A percentile compares a stretch with the other conserved stretches of the same genome.
Conservation (phyloP, 805 yeast genomes). For the Starmerella bombi region DNA sequence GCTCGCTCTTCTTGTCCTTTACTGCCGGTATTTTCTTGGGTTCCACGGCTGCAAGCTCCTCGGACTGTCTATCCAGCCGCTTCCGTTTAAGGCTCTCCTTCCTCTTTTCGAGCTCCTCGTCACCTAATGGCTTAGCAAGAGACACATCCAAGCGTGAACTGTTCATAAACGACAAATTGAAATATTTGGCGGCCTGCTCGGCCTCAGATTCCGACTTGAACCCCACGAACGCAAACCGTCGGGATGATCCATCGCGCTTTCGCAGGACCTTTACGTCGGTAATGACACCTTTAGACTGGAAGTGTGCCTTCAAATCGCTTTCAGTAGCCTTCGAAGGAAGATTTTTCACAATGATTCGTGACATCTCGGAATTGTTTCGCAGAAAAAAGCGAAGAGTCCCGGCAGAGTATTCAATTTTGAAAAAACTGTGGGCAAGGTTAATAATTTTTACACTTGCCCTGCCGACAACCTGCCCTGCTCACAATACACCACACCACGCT, state of each 20-base stretch:
- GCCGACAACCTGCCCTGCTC: not conserved
- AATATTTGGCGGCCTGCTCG: slow-evolving; percentile 57
- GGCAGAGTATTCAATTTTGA: too few species aligned
- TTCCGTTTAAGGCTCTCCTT: slow-evolving; percentile 33
- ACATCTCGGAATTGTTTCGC: too few species aligned
- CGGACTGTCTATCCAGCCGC: slow-evolving; percentile 26
- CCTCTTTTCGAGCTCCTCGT: slow-evolving; percentile 43
- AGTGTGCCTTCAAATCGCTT: slow-evolving; percentile 54
- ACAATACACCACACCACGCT: not conserved
- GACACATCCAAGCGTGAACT: slow-evolving; percentile 69
- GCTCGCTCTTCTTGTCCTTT: slow-evolving; percentile 23
- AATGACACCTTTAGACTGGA: slow-evolving; percentile 45
- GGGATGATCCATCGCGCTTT: slow-evolving; percentile 69
- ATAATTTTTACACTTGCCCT: too few species aligned
- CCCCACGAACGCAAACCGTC: slow-evolving; percentile 90
- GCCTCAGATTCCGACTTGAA: slow-evolving; percentile 66
- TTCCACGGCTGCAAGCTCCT: not conserved
- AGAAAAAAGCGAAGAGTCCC: too few species aligned
- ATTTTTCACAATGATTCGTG: slow-evolving; percentile 85
- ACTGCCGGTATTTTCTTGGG: not conserved
- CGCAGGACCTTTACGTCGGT: slow-evolving; percentile 82
- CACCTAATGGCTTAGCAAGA: slow-evolving; percentile 73
- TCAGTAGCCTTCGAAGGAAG: slow-evolving; percentile 70
- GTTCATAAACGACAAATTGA: slow-evolving; percentile 66
- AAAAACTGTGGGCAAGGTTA: too few species aligned